Conservation (phyloP, 495 filamentous ascomycete species). For the Aspergillus bridgeri region DNA sequence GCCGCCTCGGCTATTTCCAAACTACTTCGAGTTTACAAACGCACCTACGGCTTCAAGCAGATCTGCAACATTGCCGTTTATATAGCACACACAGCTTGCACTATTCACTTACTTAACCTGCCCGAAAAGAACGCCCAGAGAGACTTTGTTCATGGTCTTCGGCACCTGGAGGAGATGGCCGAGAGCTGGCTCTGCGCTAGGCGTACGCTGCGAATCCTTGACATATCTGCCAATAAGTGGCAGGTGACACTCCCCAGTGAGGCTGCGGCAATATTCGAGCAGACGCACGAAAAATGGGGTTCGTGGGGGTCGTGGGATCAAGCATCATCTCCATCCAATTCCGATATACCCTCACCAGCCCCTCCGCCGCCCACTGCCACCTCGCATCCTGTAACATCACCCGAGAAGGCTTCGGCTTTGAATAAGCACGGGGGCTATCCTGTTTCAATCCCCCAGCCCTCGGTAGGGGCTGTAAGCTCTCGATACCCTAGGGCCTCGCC, state of each 20-base stretch:
- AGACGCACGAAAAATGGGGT: conserved; percentile 57
- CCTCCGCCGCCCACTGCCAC: conserved; percentile 13
- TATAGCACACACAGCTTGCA: conserved; percentile 89
- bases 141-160: conserved; percentile 87
- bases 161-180: conserved; percentile 91
- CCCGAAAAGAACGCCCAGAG: conserved; percentile 83
- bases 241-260: conserved; percentile 82
- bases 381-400: conserved; percentile 18
- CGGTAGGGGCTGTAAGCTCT: conserved; percentile 12
- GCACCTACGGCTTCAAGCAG: conserved; percentile 82
- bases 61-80: conserved; percentile 96
- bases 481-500: conserved; percentile 21
- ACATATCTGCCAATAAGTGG: conserved; percentile 84
- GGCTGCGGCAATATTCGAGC: conserved; percentile 66
- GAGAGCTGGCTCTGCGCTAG: conserved; percentile 92
- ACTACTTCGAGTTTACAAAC: conserved; percentile 87
- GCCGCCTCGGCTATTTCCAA: conserved; percentile 88
- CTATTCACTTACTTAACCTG: conserved; percentile 89
- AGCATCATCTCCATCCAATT: conserved; percentile 33
- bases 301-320: conserved; percentile 46
- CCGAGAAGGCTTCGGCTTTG: conserved; percentile 9
- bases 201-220: conserved; percentile 79
- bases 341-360: conserved; percentile 27
- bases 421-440: conserved; percentile 15
- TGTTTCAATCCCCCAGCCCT: conserved; percentile 8